These are phyloP conservation scores for Aspergillus pseudonomiae DNA, from an alignment of 2,329 filamentous ascomycete genomes.

Conservation along the genomic window DNA sequence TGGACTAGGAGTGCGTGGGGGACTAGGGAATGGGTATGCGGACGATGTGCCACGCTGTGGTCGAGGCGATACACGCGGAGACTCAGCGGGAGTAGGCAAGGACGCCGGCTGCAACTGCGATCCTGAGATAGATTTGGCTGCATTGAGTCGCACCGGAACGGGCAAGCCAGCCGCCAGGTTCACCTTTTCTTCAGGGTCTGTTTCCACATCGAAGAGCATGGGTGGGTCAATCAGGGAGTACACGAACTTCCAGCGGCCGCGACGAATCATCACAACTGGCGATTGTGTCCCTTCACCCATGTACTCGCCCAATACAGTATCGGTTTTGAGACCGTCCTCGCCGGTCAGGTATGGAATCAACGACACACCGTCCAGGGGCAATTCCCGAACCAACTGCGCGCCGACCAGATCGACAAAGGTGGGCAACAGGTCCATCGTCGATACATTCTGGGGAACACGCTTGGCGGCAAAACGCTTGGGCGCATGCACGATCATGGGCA, in stretches of 20 bases:
- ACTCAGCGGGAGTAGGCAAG: conserved; percentile 38
- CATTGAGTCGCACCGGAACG: conserved; percentile 43
- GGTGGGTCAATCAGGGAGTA: conserved; percentile 81
- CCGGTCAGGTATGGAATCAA: conserved; percentile 75
- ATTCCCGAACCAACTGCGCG: conserved; percentile 65
- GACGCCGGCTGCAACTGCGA: conserved; percentile 18
- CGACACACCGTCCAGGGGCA: conserved; percentile 86
- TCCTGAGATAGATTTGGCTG: conserved; percentile 41
- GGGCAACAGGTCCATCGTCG: conserved; percentile 85
- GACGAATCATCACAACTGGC: conserved; percentile 91
- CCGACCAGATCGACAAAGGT: conserved; percentile 84
- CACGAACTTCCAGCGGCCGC: conserved; percentile 88
- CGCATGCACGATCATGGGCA: conserved; percentile 83
- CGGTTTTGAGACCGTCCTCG: conserved; percentile 59
- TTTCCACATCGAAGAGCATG: conserved; percentile 78
- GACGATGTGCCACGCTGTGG: conserved; percentile 24
- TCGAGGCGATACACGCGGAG: conserved; percentile 32
- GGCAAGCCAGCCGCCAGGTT: conserved; percentile 60
- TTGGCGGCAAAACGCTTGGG: conserved; percentile 75
- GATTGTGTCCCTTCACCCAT: conserved; percentile 89
- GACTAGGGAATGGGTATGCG: conserved; percentile 39
- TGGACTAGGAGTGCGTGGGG: conserved; percentile 45
- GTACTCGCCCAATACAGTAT: conserved; percentile 93
- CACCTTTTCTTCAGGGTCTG: conserved; percentile 75
- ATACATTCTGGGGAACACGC: conserved; percentile 80